Conservation (phyloP, 169 alveolate species). For the Plasmodium relictum region DNA sequence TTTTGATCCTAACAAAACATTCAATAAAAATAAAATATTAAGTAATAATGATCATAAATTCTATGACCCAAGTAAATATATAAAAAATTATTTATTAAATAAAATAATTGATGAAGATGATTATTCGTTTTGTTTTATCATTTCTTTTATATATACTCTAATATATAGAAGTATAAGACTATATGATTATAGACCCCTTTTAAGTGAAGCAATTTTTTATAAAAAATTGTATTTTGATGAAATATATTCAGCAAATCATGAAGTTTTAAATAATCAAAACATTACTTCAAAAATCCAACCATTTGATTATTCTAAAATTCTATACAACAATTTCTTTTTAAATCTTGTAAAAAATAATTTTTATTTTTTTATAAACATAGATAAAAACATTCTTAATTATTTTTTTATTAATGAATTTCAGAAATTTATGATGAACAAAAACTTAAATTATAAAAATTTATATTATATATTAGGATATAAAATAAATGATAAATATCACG, state of each 20-base stretch:
- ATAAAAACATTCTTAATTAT: slow-evolving; percentile 17
- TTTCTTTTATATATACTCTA: slow-evolving; percentile 21
- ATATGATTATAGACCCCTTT: slow-evolving; percentile 13
- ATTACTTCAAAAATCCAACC: background rate
- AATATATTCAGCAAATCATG: background rate
- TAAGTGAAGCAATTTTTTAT: slow-evolving; percentile 16
- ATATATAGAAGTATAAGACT: slow-evolving; percentile 16
- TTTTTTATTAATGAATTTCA: slow-evolving; percentile 38
- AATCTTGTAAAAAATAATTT: slow-evolving; percentile 26
- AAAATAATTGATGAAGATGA: background rate
- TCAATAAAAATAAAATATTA: background rate
- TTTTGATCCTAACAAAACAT: background rate
- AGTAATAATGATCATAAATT: background rate
- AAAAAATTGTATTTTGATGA: slow-evolving; percentile 13
- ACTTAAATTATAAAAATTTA: slow-evolving; percentile 23
- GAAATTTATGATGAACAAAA: slow-evolving; percentile 20
- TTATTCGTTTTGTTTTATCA: slow-evolving; percentile 19
- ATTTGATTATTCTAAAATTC: background rate
- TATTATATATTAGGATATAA: slow-evolving; percentile 15
- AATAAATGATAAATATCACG: slow-evolving; percentile 1
- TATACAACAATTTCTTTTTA: slow-evolving; percentile 21
- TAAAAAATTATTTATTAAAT: background rate
- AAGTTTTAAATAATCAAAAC: background rate
- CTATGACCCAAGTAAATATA: background rate
- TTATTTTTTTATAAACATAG: slow-evolving; percentile 35